These are phyloP conservation scores for Pyricularia sp. DNA, from an alignment of 2,329 filamentous ascomycete species.

Conservation along the genomic window DNA sequence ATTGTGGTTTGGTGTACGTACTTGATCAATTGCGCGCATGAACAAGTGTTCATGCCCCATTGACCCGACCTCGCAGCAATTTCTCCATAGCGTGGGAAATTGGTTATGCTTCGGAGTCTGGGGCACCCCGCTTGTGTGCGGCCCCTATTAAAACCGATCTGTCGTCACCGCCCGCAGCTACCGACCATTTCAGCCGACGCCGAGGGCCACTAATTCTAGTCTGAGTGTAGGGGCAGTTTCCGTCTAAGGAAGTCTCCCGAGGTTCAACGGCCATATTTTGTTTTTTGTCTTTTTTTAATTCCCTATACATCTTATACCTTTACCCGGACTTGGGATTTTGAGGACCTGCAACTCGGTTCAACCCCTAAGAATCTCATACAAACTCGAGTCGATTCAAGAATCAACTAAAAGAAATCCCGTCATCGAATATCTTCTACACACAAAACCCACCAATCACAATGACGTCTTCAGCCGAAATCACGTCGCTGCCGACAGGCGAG, in stretches of 20 bases:
- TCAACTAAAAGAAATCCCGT: neutral
- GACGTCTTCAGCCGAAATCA: slow-evolving; percentile 8
- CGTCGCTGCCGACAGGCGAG: slow-evolving; percentile 14
- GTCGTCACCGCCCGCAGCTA: neutral
- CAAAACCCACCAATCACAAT: slow-evolving; percentile 1
- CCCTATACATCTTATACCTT: neutral
- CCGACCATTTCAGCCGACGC: neutral
- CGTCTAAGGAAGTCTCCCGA: neutral
- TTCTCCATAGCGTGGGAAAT: neutral
- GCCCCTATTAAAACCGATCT: neutral
- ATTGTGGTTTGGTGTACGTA: neutral
- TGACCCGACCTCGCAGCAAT: neutral
- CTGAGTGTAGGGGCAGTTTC: neutral
- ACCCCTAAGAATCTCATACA: neutral
- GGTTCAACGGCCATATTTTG: neutral
- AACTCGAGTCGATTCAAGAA: neutral
- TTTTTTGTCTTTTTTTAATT: neutral
- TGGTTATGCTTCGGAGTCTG: neutral
- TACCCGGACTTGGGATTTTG: neutral
- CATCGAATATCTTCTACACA: neutral
- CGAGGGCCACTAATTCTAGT: neutral
- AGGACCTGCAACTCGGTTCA: neutral
- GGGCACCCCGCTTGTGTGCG: neutral
- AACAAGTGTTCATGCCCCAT: neutral
- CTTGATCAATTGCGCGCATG: neutral